These are phyloP conservation scores for Coffea eugenioides DNA, from an alignment of 257 asterid species.

Conservation along the genomic window DNA sequence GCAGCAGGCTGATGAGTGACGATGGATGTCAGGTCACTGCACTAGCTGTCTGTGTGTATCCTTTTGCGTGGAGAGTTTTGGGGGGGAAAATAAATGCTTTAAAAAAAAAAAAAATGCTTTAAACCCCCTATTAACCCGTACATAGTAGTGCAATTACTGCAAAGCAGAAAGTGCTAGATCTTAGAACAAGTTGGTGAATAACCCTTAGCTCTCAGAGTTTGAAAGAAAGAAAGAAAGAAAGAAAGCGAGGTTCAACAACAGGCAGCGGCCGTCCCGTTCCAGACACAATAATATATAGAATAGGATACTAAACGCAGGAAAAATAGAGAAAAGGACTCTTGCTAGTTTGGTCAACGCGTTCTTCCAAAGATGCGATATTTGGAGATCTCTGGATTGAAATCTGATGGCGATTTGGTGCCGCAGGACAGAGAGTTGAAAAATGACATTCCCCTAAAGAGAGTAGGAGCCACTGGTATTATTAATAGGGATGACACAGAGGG, in stretches of 20 bases:
- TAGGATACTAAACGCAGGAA: background rate
- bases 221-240: background rate
- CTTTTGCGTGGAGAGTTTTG: background rate
- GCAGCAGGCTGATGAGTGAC: no score
- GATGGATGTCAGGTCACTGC: no score
- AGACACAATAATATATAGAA: no score
- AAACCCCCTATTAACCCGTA: background rate
- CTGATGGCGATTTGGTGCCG: background rate
- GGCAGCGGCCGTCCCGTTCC: background rate
- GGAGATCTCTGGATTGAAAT: background rate
- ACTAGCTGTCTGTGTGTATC: no score
- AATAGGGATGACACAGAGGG: background rate
- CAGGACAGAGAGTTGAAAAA: background rate
- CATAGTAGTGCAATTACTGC: background rate
- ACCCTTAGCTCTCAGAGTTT: background rate
- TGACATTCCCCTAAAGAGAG: background rate
- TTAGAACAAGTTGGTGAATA: no score
- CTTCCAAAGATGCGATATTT: conserved; percentile 1
- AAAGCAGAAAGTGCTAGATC: background rate
- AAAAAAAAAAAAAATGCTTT: background rate
- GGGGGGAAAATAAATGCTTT: no score
- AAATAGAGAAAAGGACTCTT: background rate
- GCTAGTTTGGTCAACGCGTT: background rate
- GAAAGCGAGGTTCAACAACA: background rate
- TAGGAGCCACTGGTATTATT: background rate